phyloP scores from a whole-genome alignment of 1,139 yeast species.

The Yamadazyma dendronema region DNA sequence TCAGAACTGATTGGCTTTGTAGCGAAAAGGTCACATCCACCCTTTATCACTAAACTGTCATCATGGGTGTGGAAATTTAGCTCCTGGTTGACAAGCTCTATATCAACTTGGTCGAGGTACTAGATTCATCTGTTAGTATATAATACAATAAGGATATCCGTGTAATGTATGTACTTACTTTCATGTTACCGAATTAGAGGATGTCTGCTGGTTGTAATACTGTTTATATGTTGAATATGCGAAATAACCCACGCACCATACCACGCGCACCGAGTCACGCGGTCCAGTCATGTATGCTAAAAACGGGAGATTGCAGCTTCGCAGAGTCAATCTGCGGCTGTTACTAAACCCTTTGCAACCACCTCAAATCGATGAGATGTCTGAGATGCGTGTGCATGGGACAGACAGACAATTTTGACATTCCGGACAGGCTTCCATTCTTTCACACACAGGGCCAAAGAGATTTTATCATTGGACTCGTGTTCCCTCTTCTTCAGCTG shows the following conservation, averaged over 20 bases:
- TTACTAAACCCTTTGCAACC: not conserved
- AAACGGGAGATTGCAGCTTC: not conserved
- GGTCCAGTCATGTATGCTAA: not conserved
- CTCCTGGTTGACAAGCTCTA: conserved; percentile 84
- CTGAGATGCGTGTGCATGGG: not conserved
- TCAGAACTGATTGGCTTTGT: conserved; percentile 93
- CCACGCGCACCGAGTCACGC: not conserved
- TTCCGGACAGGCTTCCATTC: conserved; percentile 32
- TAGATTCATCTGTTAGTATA: conserved; percentile 25
- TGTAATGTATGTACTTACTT: conserved; percentile 3
- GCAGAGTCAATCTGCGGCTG: not conserved
- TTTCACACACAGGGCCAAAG: conserved; percentile 11
- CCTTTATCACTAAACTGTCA: conserved; percentile 67
- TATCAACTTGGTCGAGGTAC: conserved; percentile 91
- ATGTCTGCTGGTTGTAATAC: not conserved
- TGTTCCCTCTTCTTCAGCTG: not conserved
- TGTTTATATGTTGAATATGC: not conserved
- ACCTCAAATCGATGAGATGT: not conserved
- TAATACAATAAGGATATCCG: too few relatives aligned
- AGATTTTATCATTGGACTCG: not conserved
- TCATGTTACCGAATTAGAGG: conserved; percentile 1
- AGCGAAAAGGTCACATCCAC: conserved; percentile 93
- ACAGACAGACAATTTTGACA: conserved; percentile 23
- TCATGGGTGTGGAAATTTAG: conserved; percentile 86
- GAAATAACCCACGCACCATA: conserved; percentile 1